Evolutionary conservation across 2,329 filamentous ascomycete genomes (phyloP).

Genomic region (Aspergillus fructus): DNA sequence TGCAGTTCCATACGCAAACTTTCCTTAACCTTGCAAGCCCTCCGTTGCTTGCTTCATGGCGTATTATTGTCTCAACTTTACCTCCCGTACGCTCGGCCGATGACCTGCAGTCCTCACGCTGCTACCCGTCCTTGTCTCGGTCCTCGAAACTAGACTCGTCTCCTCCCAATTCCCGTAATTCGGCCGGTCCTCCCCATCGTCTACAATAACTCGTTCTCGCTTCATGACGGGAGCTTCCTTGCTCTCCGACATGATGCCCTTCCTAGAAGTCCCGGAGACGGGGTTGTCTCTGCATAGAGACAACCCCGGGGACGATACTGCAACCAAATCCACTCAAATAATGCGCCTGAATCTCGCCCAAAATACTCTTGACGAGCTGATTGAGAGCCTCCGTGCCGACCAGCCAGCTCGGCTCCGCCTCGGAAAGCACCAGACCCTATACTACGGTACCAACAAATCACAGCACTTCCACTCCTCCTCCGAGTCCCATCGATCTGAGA

Average conservation of each 20-base stretch:
- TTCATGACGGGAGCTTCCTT: slow-evolving; percentile 5
- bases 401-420: slow-evolving; percentile 47
- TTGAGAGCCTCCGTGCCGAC: slow-evolving; percentile 43
- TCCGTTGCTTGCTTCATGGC: slow-evolving; percentile 32
- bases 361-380: slow-evolving; percentile 46
- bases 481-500: slow-evolving; percentile 57
- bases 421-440: slow-evolving; percentile 54
- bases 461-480: slow-evolving; percentile 54
- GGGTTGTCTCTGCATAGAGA: slow-evolving; percentile 42
- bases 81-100: slow-evolving; percentile 35
- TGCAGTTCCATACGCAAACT: slow-evolving; percentile 21
- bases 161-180: slow-evolving; percentile 14
- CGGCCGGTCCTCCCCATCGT: slow-evolving; percentile 8
- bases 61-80: slow-evolving; percentile 30
- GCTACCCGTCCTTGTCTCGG: slow-evolving; percentile 31
- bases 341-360: slow-evolving; percentile 49
- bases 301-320: slow-evolving; percentile 28
- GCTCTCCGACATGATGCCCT: slow-evolving; percentile 29
- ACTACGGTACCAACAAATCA: slow-evolving; percentile 58
- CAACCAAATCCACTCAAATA: slow-evolving; percentile 41
- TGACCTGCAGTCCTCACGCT: slow-evolving; percentile 41
- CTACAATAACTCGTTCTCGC: slow-evolving; percentile 7
- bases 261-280: slow-evolving; percentile 37
- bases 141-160: slow-evolving; percentile 16
- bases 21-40: slow-evolving; percentile 12